Evolutionary conservation across 805 yeast genomes (phyloP).

Genomic region (Starmerella etchellsii): DNA sequence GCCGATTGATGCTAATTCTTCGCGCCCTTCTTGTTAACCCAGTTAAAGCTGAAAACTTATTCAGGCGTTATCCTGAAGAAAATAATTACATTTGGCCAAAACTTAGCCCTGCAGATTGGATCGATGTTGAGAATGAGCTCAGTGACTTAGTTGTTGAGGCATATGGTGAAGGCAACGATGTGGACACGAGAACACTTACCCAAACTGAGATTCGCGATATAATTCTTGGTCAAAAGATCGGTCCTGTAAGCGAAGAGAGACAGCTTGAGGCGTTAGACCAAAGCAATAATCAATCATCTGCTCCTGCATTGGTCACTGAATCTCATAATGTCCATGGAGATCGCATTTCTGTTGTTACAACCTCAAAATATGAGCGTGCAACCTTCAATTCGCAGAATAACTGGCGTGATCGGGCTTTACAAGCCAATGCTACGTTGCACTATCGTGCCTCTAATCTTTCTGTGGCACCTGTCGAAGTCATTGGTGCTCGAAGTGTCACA

Average conservation of each 20-base stretch:
- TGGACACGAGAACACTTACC: conserved; percentile 74
- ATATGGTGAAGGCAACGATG: conserved; percentile 73
- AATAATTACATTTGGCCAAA: conserved; percentile 91
- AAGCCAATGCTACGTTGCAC: conserved; percentile 57
- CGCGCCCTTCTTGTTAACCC: conserved; percentile 68
- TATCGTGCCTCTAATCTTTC: conserved; percentile 56
- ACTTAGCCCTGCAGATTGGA: conserved; percentile 80
- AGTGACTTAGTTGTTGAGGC: conserved; percentile 79
- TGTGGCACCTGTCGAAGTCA: neutral
- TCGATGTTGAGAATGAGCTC: conserved; percentile 70
- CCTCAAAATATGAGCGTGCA: conserved; percentile 76
- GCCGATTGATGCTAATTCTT: conserved; percentile 68
- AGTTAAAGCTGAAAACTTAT: conserved; percentile 41
- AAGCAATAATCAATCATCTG: conserved; percentile 40
- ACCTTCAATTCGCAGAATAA: conserved; percentile 72
- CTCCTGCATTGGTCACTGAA: conserved; percentile 63
- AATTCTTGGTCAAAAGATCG: conserved; percentile 85
- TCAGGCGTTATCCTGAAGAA: conserved; percentile 61
- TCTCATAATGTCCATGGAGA: conserved; percentile 92
- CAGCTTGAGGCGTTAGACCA: conserved; percentile 42
- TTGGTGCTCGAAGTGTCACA: conserved; percentile 23
- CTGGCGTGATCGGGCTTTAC: conserved; percentile 79
- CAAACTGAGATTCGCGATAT: conserved; percentile 89
- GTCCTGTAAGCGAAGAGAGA: conserved; percentile 39
- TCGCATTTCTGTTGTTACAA: conserved; percentile 85